Base-by-base conservation (phyloP, 2,329 filamentous ascomycete species). In the Lachnellula arida region DNA sequence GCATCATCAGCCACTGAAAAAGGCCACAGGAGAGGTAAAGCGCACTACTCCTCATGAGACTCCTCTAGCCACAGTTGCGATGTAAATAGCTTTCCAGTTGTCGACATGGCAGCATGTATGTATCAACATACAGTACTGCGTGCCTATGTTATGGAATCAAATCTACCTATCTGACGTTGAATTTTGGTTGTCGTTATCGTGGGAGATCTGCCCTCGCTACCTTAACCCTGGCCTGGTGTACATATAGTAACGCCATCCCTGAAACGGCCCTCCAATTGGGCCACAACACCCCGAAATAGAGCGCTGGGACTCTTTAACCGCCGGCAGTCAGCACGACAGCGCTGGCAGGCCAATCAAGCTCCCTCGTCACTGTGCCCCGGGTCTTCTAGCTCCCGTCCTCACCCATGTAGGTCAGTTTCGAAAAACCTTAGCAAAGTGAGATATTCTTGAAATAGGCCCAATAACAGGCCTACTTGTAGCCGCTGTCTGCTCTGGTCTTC, bases 381-480 rank as follows among this genome's bases (percentile, higher is more conserved):
- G 46, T 47, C 51, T 49, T 50, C 52, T 47, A 57, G 50, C 54
- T 58, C 49, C 51, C 46, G 55, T 44, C 42, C 51, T 50, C 55
- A 53, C 60, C 28, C 46, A 34, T 22, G 50, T 17, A 15, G 76
- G 5, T 55, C 34, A 28, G 58, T 62, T 62, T 63, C 57, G 60
- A 19, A 57, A 46, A 46, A 28, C 48, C 52, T 59, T 53, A 48
- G 34, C 28, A 32, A 12, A 35, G 46, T 39, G 43, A 52, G 49
- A 32, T 54, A 49, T 55, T 54, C 34, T 51, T 14, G 46, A 34
- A 7, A 44, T 39, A 46, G 64, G 53, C 65, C 65, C 65, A 67
- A 66, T 67, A 48, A 62, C 57, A 59, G 64, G 57, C 65, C 60
- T 34, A 19, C 53, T 50, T 54, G 57, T 60, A 63, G 51, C 53